Percentiles rank a stretch among this genome's conserved stretches.
These are phyloP conservation scores for Aspergillus cristatus DNA, from an alignment of 495 filamentous ascomycete species.

Conservation along the genomic window DNA sequence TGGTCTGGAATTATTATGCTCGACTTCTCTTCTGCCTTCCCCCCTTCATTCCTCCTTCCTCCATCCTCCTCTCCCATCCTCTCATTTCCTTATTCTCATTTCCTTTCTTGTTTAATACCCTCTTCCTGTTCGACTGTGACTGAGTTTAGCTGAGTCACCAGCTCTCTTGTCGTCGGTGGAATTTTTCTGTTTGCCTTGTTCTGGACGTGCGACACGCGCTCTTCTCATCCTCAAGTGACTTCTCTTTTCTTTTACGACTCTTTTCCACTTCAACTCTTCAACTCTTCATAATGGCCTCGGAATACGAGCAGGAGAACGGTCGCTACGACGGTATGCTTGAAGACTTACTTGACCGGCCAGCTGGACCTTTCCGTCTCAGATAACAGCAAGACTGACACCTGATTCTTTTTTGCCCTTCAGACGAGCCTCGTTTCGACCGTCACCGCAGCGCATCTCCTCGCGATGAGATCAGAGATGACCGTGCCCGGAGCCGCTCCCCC, in stretches of 20 bases:
- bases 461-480: slow-evolving; percentile 59
- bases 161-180: background rate
- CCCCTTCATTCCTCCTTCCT: slow-evolving; percentile 14
- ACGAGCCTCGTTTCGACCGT: slow-evolving; percentile 76
- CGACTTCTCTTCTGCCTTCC: background rate
- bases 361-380: slow-evolving; percentile 5
- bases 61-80: slow-evolving; percentile 15
- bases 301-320: slow-evolving; percentile 80
- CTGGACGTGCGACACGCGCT: slow-evolving; percentile 3
- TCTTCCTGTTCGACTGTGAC: background rate
- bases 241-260: slow-evolving; percentile 3
- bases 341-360: slow-evolving; percentile 5
- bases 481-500: slow-evolving; percentile 70
- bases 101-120: slow-evolving; percentile 6
- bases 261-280: slow-evolving; percentile 10
- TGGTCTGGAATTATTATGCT: slow-evolving; percentile 9
- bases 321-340: slow-evolving; percentile 70
- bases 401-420: slow-evolving; percentile 29
- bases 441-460: slow-evolving; percentile 92
- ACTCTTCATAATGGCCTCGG: slow-evolving; percentile 47
- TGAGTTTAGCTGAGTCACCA: background rate
- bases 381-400: slow-evolving; percentile 18
- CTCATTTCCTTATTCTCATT: slow-evolving; percentile 8
- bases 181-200: slow-evolving; percentile 1
- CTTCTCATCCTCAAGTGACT: background rate